Base-by-base conservation (phyloP, 176 grass and related monocot species). In the Alopecurus myosuroides region DNA sequence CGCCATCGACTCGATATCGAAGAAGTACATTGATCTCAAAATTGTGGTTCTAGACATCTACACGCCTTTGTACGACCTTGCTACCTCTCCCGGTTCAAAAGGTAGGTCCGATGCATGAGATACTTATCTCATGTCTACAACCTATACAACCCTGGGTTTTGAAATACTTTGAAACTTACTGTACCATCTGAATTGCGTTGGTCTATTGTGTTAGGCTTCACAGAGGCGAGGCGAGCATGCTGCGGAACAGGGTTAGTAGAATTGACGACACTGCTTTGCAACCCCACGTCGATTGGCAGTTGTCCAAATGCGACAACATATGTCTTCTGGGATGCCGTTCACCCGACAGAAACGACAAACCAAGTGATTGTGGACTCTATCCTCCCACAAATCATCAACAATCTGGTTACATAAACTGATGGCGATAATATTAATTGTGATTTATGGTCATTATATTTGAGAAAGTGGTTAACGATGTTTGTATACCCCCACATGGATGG, bases 31-130 rank as follows among this genome's bases (percentile, higher is more conserved):
- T 0, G 70, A 93, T 19, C 92, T 98, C 28, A 94, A 93, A 79
- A 98, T 98, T 13, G 92, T 65, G 0, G 78, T 98, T 22, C 89
- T 98, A 29, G 95, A 98, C 76, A 94, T 98, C 88, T 98, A 98
- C 85, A 69, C 88, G 56, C 95, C 95, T 13, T 71, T 94, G 4
- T 33, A 85, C 60, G 82, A 81, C 64, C 86, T 98, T 17, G 88
- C 22, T n/a, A 81, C 78, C 15, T 40, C 50, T n/a, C 95, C 95
- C 7, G 13, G 23, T 1, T 49, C 86, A n/a, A 87, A 90, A 80
- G 95, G 94, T 97, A 85, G 3, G n/a, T 0, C 12, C 1, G 11
- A 60, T 28, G 2, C 2, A 55, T 55, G 20, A 3, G 49, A 14
- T 20, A 51, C 18, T 48, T 15, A 8, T 9, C 11, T 34, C 15